phyloP scores from a whole-genome alignment of 2,329 filamentous ascomycete genomes.

The Epichloe scottii region DNA sequence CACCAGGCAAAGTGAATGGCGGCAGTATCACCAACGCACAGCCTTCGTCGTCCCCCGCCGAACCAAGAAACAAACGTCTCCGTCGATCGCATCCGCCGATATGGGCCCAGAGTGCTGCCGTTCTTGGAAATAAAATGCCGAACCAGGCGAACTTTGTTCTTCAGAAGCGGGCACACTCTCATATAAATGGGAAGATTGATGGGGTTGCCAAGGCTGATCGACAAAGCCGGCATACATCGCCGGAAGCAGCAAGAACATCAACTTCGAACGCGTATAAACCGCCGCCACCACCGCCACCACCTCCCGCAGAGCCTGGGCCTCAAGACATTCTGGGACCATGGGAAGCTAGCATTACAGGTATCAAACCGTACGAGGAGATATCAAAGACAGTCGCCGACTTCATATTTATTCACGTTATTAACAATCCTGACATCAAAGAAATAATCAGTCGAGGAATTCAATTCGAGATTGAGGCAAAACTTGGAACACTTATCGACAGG shows the following conservation, averaged over 20 bases:
- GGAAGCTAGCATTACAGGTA: slow-evolving; percentile 57
- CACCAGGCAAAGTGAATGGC: slow-evolving; percentile 38
- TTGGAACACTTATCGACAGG: slow-evolving; percentile 69
- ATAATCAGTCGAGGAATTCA: slow-evolving; percentile 53
- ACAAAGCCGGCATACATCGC: slow-evolving; percentile 33
- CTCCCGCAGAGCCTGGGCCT: slow-evolving; percentile 17
- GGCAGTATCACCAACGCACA: slow-evolving; percentile 10
- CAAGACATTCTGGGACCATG: slow-evolving; percentile 39
- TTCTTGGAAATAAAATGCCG: slow-evolving; percentile 24
- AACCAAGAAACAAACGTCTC: slow-evolving; percentile 27
- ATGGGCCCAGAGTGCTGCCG: slow-evolving; percentile 34
- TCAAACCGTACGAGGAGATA: slow-evolving; percentile 60
- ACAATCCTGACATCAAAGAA: slow-evolving; percentile 51
- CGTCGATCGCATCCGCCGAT: slow-evolving; percentile 27
- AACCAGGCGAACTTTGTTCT: slow-evolving; percentile 33
- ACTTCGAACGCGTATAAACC: slow-evolving; percentile 12
- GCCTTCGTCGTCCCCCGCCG: slow-evolving; percentile 20
- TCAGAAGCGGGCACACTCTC: slow-evolving; percentile 23
- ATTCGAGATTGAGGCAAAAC: slow-evolving; percentile 89
- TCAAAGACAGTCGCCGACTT: slow-evolving; percentile 72
- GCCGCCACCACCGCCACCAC: slow-evolving; percentile 10
- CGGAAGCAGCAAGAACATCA: slow-evolving; percentile 28
- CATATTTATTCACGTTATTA: slow-evolving; percentile 58
- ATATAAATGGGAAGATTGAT: slow-evolving; percentile 28
- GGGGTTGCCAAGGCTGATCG: slow-evolving; percentile 16